Conservation (phyloP, 352 stramenopile genomes). For the Pythium vanterpoolii region DNA sequence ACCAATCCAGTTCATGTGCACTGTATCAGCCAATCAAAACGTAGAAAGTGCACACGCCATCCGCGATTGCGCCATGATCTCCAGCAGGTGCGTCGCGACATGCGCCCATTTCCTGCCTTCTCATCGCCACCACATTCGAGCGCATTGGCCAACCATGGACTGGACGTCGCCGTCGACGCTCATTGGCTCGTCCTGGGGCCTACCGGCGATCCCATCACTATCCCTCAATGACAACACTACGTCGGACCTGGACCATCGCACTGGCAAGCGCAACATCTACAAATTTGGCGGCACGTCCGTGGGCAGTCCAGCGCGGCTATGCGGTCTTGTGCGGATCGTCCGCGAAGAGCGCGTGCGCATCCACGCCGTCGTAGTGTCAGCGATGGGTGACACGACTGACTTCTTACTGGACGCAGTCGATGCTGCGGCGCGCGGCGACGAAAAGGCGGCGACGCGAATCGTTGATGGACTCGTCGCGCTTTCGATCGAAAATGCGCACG, state of each 20-base stretch:
- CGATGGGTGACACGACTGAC: slow-evolving; percentile 81
- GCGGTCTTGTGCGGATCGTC: slow-evolving; percentile 62
- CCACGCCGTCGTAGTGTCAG: slow-evolving; percentile 70
- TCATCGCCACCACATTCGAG: too few relatives aligned
- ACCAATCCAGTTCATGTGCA: neutral
- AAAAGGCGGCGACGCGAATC: slow-evolving; percentile 34
- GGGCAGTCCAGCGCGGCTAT: slow-evolving; percentile 56
- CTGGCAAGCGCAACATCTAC: slow-evolving; percentile 71
- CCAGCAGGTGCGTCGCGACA: neutral
- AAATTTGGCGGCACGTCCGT: slow-evolving; percentile 84
- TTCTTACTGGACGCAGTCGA: slow-evolving; percentile 63
- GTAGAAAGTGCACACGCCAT: slow-evolving; percentile 1
- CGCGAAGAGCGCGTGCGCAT: slow-evolving; percentile 53
- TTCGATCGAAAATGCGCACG: slow-evolving; percentile 65
- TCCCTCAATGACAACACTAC: slow-evolving; percentile 25
- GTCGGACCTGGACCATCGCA: slow-evolving; percentile 44
- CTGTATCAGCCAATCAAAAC: slow-evolving; percentile 1
- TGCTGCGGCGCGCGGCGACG: slow-evolving; percentile 51
- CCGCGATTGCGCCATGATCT: slow-evolving; percentile 16
- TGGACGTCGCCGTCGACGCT: slow-evolving; percentile 72
- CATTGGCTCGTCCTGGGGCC: slow-evolving; percentile 52
- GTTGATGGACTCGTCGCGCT: slow-evolving; percentile 60
- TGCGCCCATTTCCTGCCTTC: neutral
- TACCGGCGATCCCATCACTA: slow-evolving; percentile 27
- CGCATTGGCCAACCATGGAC: slow-evolving; percentile 36